Evolutionary conservation across 176 grass and related monocot genomes (phyloP).

Genomic region (Triticum aestivum): IWGSC_CS_RefSeq_v2.1 NC_057809.1:422559597-422560096

Average conservation of each 20-base stretch:
- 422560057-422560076: not conserved
- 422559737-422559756: not conserved
- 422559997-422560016: not conserved
- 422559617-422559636: not conserved
- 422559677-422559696: too few species aligned
- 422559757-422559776: too few species aligned
- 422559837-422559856: not conserved
- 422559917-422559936: too few species aligned
- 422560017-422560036: not conserved
- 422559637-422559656: not conserved
- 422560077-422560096: not conserved
- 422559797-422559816: not conserved
- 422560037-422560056: not conserved
- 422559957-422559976: not conserved
- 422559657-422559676: not conserved
- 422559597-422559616: too few species aligned
- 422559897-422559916: not conserved
- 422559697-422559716: too few species aligned
- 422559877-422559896: too few species aligned
- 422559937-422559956: not conserved
- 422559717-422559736: not conserved
- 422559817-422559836: not conserved
- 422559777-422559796: not conserved
- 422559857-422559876: too few species aligned
- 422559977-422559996: not conserved